Evolutionary conservation across 1,139 yeast genomes (phyloP).

Genomic region (Blastobotrys aristatus): DNA sequence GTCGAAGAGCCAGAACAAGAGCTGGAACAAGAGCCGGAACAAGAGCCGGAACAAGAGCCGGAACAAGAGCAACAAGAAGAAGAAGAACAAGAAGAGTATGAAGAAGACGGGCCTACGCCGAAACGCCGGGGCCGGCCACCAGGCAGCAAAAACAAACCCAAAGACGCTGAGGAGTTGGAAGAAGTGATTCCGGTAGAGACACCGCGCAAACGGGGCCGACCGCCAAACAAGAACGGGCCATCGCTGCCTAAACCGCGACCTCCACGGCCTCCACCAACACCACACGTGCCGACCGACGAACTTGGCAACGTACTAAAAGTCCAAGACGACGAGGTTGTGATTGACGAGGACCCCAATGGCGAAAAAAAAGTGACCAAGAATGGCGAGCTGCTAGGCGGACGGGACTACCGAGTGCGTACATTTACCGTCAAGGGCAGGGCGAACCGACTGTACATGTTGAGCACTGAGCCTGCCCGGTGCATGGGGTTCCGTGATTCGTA

Average conservation of each 20-base stretch:
- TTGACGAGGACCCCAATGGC: slow-evolving; percentile 81
- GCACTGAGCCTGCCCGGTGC: slow-evolving; percentile 93
- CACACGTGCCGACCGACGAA: slow-evolving; percentile 36
- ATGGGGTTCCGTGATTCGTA: slow-evolving; percentile 95
- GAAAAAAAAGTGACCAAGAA: slow-evolving; percentile 61
- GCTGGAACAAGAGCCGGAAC: slow-evolving; percentile 18
- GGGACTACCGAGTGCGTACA: slow-evolving; percentile 74
- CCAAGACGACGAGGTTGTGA: slow-evolving; percentile 71
- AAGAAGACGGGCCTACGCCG: no score
- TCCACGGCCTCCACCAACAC: slow-evolving; percentile 7
- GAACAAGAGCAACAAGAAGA: slow-evolving; percentile 8
- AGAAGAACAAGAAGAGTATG: slow-evolving; percentile 17
- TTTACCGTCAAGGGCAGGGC: slow-evolving; percentile 77
- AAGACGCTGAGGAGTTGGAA: background rate
- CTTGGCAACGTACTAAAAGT: slow-evolving; percentile 48
- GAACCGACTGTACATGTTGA: slow-evolving; percentile 72
- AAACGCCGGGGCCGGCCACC: slow-evolving; percentile 20
- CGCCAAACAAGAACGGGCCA: slow-evolving; percentile 12
- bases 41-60: slow-evolving; percentile 9
- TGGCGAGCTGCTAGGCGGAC: slow-evolving; percentile 70
- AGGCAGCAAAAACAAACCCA: background rate
- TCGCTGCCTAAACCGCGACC: slow-evolving; percentile 3
- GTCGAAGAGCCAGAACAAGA: slow-evolving; percentile 4
- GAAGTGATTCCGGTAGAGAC: slow-evolving; percentile 10
- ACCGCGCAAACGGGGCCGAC: slow-evolving; percentile 23